These are phyloP conservation scores for Mycena albidolilacea DNA, from an alignment of 768 basidiomycete species.

Conservation along the genomic window DNA sequence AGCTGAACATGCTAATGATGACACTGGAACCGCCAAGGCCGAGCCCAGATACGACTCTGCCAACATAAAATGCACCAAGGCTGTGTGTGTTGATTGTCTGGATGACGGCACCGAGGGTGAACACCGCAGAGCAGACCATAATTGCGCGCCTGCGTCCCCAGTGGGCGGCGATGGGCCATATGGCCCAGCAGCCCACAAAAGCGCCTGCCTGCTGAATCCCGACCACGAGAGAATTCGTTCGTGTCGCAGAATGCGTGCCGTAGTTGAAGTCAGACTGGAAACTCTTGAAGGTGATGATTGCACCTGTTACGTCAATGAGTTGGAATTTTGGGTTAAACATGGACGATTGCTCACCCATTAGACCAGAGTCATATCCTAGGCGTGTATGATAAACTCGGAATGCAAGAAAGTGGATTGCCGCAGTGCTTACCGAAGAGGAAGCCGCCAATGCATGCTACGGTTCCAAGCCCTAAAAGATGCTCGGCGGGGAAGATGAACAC, in stretches of 20 bases:
- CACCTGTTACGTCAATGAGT: background rate
- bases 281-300: conserved; percentile 24
- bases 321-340: no score
- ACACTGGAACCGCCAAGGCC: conserved; percentile 29
- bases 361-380: conserved; percentile 25
- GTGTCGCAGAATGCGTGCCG: conserved; percentile 4
- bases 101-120: conserved; percentile 20
- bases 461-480: conserved; percentile 10
- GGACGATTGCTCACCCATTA: conserved; percentile 4
- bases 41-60: conserved; percentile 20
- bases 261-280: conserved; percentile 18
- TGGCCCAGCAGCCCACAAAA: conserved; percentile 29
- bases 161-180: conserved; percentile 19
- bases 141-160: conserved; percentile 24
- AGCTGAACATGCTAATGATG: conserved; percentile 29
- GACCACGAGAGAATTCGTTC: conserved; percentile 24
- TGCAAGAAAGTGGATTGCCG: background rate
- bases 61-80: conserved; percentile 19
- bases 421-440: conserved; percentile 21
- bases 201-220: conserved; percentile 29
- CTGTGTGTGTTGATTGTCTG: conserved; percentile 29
- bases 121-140: conserved; percentile 18
- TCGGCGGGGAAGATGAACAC: background rate
- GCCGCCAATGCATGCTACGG: conserved; percentile 22
- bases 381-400: background rate